Base-by-base conservation (phyloP, 257 asterid species). In the Gentiana dahurica region DNA sequence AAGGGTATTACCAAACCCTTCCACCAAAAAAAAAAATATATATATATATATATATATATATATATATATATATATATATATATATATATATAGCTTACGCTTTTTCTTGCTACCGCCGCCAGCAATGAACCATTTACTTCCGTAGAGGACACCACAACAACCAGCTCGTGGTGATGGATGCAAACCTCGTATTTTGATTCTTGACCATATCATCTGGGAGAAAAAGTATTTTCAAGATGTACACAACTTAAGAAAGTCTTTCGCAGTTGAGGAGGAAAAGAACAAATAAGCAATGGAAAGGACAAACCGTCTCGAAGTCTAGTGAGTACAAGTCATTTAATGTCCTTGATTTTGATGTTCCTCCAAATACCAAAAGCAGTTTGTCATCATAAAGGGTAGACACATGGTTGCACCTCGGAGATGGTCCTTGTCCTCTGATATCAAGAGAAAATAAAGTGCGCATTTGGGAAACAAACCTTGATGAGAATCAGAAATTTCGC, bases 131-230 rank as follows among this genome's bases (percentile, higher is more conserved):
- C 97, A 92, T 80, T 83, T 92, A 50, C 95, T 77, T 67, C 97
- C 95, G 66, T 80, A 81, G 34, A 92, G 93, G 58, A 89, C 97
- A 59, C 98, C 95, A 47, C 98, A 81, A 69, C 95, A 88, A 45
- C 98, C 98, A 67, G 97, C 88, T 80, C 98, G 78, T 62, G 98
- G 97, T 12, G 95, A 85, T 58, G 98, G 98, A 74, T 88, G 98
- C 58, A 81, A 88, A 52, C 97, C 95, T 60, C 87, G 82, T 60
- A 73, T 70, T 72, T 88, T 92, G 49, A 92, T 80, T 75, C 86
- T 82, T 55, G 95, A 78, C 98, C 98, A 92, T 37, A 84, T 82
- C 98, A 92, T 92, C 97, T 92, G 88, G 58, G 59, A 65, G 53
- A 69, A 67, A 58, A 45, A 43, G 6, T 54, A 12, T 39, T 24